These are phyloP conservation scores for Phytophthora crassamura DNA, from an alignment of 352 stramenopile species.

Conservation along the genomic window DNA sequence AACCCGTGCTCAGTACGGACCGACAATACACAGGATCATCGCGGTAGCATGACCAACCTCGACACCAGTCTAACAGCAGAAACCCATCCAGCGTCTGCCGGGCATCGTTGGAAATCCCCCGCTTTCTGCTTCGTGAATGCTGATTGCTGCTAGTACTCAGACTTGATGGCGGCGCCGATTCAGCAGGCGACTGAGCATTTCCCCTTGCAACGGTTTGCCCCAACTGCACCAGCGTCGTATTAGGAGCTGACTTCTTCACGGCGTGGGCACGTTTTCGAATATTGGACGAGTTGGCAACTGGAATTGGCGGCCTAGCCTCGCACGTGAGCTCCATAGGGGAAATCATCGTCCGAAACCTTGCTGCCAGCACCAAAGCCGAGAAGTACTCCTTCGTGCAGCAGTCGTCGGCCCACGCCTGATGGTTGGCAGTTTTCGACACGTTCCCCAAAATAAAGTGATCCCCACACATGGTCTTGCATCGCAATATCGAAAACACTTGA, in stretches of 20 bases:
- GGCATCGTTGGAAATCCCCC: constrained; percentile 31
- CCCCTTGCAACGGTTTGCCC: constrained; percentile 40
- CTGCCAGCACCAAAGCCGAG: too few species aligned
- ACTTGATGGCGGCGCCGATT: neutral
- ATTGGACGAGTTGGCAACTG: constrained; percentile 5
- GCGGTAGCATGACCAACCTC: constrained; percentile 40
- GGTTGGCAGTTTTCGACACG: neutral
- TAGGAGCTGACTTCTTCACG: constrained; percentile 31
- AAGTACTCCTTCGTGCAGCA: too few species aligned
- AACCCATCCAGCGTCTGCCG: constrained; percentile 78
- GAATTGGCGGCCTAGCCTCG: constrained; percentile 22
- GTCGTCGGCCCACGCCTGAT: too few species aligned
- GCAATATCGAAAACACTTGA: neutral
- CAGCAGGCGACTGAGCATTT: constrained; percentile 7
- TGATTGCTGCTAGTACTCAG: constrained; percentile 29
- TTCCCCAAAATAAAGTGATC: constrained; percentile 6
- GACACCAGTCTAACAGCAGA: constrained; percentile 77
- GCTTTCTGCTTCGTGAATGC: constrained; percentile 20
- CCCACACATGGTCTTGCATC: too few species aligned
- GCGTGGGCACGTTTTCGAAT: constrained; percentile 25
- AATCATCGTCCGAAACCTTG: neutral
- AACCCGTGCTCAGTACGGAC: neutral
- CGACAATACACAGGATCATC: neutral
- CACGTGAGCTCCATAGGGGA: constrained; percentile 16
- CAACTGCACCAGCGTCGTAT: constrained; percentile 37